These are phyloP conservation scores for Carex arenaria DNA, from an alignment of 202 grass and related monocot genomes.

Conservation along the genomic window DNA sequence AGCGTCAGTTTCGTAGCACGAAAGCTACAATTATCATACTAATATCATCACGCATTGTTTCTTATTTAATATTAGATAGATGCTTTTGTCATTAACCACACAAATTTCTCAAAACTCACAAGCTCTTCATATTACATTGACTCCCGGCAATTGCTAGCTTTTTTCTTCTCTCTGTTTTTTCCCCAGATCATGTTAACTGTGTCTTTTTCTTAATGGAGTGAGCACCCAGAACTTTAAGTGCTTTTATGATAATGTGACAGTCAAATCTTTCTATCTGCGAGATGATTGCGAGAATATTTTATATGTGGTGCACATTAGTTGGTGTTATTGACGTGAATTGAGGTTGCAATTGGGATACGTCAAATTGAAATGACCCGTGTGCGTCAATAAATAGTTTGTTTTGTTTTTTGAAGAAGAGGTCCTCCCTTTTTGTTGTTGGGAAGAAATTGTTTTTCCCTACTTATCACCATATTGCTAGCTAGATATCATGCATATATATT, in stretches of 20 bases:
- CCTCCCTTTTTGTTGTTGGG: background rate
- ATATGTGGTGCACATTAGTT: background rate
- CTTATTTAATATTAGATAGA: no score
- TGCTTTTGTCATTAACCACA: no score
- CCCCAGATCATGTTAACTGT: background rate
- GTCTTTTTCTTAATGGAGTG: background rate
- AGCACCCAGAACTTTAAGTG: background rate
- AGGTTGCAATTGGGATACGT: background rate
- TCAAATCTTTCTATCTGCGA: background rate
- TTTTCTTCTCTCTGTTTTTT: no score
- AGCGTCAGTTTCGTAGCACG: no score
- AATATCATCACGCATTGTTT: no score
- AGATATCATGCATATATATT: background rate
- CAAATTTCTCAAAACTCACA: no score
- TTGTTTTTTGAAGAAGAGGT: no score
- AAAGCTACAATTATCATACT: no score
- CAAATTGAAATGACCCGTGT: background rate
- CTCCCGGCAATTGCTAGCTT: no score
- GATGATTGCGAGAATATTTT: background rate
- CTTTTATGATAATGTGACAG: background rate
- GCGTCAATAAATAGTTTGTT: background rate
- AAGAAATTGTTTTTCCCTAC: background rate
- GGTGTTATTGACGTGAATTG: background rate
- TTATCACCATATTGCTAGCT: background rate
- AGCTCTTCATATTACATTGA: no score